Conservation (phyloP, 768 basidiomycete genomes). For the Mycena alexandri region DNA sequence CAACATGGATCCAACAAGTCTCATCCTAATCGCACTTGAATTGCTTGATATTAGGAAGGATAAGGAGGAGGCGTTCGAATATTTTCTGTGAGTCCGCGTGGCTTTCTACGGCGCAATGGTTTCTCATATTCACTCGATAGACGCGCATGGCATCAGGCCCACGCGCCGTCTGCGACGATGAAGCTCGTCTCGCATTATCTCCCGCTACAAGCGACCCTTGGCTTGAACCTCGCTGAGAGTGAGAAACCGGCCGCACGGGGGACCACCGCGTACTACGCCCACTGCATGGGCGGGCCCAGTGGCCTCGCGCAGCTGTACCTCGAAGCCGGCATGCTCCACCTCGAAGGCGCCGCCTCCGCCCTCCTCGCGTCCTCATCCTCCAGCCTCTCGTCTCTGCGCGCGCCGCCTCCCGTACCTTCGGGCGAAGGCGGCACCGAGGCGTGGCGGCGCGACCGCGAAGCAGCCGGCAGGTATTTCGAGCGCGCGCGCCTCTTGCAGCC, state of each 20-base stretch:
- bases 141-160: slow-evolving; percentile 86
- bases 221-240: slow-evolving; percentile 43
- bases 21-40: slow-evolving; percentile 79
- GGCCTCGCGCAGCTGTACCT: slow-evolving; percentile 83
- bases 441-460: slow-evolving; percentile 81
- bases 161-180: slow-evolving; percentile 81
- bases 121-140: slow-evolving; percentile 51
- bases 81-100: slow-evolving; percentile 70
- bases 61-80: slow-evolving; percentile 84
- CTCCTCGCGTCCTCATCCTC: slow-evolving; percentile 81
- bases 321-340: slow-evolving; percentile 82
- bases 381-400: slow-evolving; percentile 82
- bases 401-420: slow-evolving; percentile 64
- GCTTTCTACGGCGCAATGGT: slow-evolving; percentile 3
- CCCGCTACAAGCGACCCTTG: slow-evolving; percentile 63
- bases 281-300: slow-evolving; percentile 73
- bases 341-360: slow-evolving; percentile 84
- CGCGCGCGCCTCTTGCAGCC: slow-evolving; percentile 73
- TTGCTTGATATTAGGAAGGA: slow-evolving; percentile 81
- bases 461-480: slow-evolving; percentile 79
- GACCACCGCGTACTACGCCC: slow-evolving; percentile 70
- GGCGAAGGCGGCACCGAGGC: slow-evolving; percentile 74
- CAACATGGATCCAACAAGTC: slow-evolving; percentile 90
- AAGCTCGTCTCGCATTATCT: slow-evolving; percentile 82
- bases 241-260: slow-evolving; percentile 61